Conservation (phyloP, 1,284 basidiomycete species). For the Ceratobasidium sp. region DNA sequence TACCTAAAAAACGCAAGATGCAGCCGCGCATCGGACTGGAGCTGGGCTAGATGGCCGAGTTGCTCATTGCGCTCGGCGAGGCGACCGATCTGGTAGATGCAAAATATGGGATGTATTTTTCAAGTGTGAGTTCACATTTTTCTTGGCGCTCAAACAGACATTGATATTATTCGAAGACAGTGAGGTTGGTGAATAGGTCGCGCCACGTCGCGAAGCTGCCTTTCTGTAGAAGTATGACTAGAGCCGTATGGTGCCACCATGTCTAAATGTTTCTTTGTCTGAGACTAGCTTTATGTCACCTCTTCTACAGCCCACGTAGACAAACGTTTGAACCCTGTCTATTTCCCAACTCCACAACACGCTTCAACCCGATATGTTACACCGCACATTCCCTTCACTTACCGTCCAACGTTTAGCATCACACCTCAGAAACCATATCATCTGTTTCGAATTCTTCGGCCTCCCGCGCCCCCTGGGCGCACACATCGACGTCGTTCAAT, state of each 20-base stretch:
- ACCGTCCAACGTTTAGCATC: conserved; percentile 69
- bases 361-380: background rate
- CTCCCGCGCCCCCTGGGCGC: conserved; percentile 66
- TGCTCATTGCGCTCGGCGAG: conserved; percentile 30
- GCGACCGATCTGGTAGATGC: conserved; percentile 38
- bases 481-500: conserved; percentile 68
- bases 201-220: conserved; percentile 32
- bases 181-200: conserved; percentile 38
- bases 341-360: conserved; percentile 44
- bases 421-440: conserved; percentile 62
- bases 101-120: conserved; percentile 41
- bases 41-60: conserved; percentile 32
- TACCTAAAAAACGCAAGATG: conserved; percentile 23
- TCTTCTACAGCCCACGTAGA: conserved; percentile 25
- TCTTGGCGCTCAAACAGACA: background rate
- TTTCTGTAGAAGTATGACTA: conserved; percentile 39
- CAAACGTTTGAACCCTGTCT: conserved; percentile 57
- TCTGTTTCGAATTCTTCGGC: conserved; percentile 70
- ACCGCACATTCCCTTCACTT: background rate
- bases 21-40: conserved; percentile 39
- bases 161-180: background rate
- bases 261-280: conserved; percentile 6
- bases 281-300: conserved; percentile 39
- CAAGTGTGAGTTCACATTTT: conserved; percentile 17
- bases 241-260: conserved; percentile 19